Percentiles rank a stretch among this genome's conserved stretches.
Evolutionary conservation across 2,329 filamentous ascomycete species (phyloP).

Genomic region (Pseudopithomyces chartarum): DNA sequence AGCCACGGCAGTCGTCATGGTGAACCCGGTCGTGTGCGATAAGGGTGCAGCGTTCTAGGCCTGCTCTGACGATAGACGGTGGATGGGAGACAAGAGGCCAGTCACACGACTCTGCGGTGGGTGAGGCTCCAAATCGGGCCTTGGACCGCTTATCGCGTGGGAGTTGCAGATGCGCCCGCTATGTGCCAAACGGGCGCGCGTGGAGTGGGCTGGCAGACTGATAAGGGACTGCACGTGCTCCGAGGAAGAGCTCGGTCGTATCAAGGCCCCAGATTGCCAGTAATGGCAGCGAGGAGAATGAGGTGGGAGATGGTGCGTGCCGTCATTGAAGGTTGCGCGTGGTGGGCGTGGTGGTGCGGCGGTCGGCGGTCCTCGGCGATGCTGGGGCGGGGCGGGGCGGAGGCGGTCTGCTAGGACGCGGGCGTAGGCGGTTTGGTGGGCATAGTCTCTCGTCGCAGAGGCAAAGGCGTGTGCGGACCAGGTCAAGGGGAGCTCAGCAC

Average conservation of each 20-base stretch:
- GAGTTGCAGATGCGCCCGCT: constrained; percentile 24
- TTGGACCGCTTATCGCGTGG: constrained; percentile 45
- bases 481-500: constrained; percentile 27
- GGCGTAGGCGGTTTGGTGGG: constrained; percentile 22
- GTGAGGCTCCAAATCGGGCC: constrained; percentile 36
- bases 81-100: constrained; percentile 26
- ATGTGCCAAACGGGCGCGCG: neutral
- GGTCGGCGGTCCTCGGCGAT: constrained; percentile 11
- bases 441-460: constrained; percentile 25
- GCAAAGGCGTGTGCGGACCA: neutral
- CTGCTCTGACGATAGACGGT: constrained; percentile 23
- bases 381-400: constrained; percentile 22
- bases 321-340: constrained; percentile 46
- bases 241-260: neutral
- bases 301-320: constrained; percentile 49
- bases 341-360: constrained; percentile 14
- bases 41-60: constrained; percentile 21
- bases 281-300: constrained; percentile 48
- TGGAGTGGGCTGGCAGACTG: neutral
- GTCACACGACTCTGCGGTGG: constrained; percentile 33
- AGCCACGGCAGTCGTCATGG: constrained; percentile 55
- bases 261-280: constrained; percentile 44
- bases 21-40: constrained; percentile 28
- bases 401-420: constrained; percentile 26
- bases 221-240: neutral